phyloP scores from a whole-genome alignment of 352 stramenopile species.

The Globisporangium echinulatum region DNA sequence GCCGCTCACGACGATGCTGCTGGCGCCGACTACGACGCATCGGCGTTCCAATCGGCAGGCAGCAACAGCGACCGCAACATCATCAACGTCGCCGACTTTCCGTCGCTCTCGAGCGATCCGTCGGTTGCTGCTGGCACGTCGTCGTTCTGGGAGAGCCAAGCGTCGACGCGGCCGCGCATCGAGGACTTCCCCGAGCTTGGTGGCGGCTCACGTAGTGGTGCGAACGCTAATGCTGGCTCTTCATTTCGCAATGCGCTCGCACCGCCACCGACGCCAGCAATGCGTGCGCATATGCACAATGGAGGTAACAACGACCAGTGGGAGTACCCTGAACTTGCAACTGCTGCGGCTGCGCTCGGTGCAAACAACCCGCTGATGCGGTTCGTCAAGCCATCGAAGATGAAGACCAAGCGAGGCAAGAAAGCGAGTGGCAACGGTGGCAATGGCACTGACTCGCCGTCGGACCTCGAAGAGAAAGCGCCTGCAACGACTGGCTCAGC shows the following conservation, averaged over 20 bases:
- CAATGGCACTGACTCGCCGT: neutral
- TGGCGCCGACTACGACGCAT: conserved; percentile 29
- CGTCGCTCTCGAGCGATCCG: conserved; percentile 45
- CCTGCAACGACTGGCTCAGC: conserved; percentile 5
- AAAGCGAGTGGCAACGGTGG: conserved; percentile 18
- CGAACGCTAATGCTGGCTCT: conserved; percentile 5
- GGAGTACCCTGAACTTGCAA: conserved; percentile 68
- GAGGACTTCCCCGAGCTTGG: conserved; percentile 71
- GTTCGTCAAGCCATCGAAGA: conserved; percentile 68
- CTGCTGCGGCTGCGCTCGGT: conserved; percentile 56
- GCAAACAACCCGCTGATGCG: conserved; percentile 78
- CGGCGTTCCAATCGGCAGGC: conserved; percentile 23
- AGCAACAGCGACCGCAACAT: conserved; percentile 26
- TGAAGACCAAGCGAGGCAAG: conserved; percentile 42
- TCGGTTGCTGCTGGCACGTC: conserved; percentile 11
- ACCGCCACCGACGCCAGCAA: conserved; percentile 58
- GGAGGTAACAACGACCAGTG: conserved; percentile 32
- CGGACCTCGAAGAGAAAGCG: conserved; percentile 48
- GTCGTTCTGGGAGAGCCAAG: conserved; percentile 68
- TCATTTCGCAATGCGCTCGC: conserved; percentile 68
- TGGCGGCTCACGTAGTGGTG: conserved; percentile 7
- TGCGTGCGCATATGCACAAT: conserved; percentile 63
- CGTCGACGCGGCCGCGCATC: conserved; percentile 27
- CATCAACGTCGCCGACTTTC: conserved; percentile 85
- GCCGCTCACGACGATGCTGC: conserved; percentile 31